These are phyloP conservation scores for Asterochloris sp. DNA, from an alignment of 139 green algal genomes.

Conservation along the genomic window DNA sequence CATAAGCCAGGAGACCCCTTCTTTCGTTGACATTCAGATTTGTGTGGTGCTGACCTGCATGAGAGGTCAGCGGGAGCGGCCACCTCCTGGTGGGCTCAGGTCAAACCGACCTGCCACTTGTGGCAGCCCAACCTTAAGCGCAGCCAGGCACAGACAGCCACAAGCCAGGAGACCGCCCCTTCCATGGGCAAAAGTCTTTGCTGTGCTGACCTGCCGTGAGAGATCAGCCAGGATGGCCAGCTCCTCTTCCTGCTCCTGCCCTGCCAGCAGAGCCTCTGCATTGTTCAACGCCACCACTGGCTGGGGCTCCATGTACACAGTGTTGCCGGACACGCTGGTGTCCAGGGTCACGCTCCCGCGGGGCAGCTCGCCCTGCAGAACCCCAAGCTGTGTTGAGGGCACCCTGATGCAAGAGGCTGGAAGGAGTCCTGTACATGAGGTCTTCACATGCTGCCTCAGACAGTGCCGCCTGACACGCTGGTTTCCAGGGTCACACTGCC, in stretches of 20 bases:
- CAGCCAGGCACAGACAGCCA: neutral
- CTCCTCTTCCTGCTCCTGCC: slow-evolving; percentile 60
- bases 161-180: neutral
- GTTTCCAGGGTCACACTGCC: slow-evolving; percentile 48
- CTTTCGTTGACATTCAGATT: too few species aligned
- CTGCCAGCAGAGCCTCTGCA: slow-evolving; percentile 52
- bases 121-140: neutral
- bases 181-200: too few species aligned
- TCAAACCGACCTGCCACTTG: neutral
- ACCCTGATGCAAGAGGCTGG: neutral
- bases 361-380: slow-evolving; percentile 57
- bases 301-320: slow-evolving; percentile 82
- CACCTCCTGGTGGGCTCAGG: too few species aligned
- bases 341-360: slow-evolving; percentile 61
- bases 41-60: too few species aligned
- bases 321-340: slow-evolving; percentile 51
- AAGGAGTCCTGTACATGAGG: neutral
- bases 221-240: slow-evolving; percentile 38
- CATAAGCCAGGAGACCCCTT: too few species aligned
- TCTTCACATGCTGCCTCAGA: slow-evolving; percentile 30
- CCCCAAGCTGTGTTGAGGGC: neutral
- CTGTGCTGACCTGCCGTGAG: too few species aligned
- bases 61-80: too few species aligned
- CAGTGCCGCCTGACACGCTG: slow-evolving; percentile 51
- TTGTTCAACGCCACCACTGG: slow-evolving; percentile 81